These are phyloP conservation scores for Pythium phragmitis DNA, from an alignment of 352 stramenopile genomes.

Conservation along the genomic window DNA sequence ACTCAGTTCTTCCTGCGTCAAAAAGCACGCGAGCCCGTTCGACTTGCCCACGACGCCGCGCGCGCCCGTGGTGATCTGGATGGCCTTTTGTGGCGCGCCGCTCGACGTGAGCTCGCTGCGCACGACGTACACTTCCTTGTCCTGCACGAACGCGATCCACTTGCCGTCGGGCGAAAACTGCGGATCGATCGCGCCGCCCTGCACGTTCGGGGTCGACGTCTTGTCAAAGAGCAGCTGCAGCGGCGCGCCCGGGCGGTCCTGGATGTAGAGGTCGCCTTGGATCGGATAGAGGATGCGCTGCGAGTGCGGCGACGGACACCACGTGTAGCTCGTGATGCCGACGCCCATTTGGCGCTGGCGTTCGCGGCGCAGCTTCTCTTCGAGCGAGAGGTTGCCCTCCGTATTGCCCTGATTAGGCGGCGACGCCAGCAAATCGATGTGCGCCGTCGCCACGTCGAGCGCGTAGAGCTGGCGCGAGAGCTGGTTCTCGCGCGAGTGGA, in stretches of 20 bases:
- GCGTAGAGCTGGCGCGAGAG: conserved; percentile 86
- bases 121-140: conserved; percentile 94
- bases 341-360: conserved; percentile 88
- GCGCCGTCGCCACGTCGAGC: conserved; percentile 58
- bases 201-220: conserved; percentile 49
- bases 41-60: conserved; percentile 67
- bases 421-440: conserved; percentile 60
- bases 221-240: conserved; percentile 89
- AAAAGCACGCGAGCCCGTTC: conserved; percentile 96
- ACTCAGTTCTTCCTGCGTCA: conserved; percentile 97
- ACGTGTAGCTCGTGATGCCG: conserved; percentile 92
- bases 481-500: conserved; percentile 79
- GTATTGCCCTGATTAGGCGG: conserved; percentile 80
- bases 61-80: conserved; percentile 79
- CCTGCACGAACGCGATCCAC: conserved; percentile 93
- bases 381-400: conserved; percentile 82
- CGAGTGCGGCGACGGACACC: conserved; percentile 52
- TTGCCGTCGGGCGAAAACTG: conserved; percentile 91
- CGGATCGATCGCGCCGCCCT: conserved; percentile 90
- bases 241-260: conserved; percentile 78
- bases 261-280: conserved; percentile 92
- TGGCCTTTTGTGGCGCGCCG: conserved; percentile 38
- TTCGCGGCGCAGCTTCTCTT: conserved; percentile 91
- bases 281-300: conserved; percentile 89
- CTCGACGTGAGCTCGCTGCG: conserved; percentile 40